phyloP scores from a whole-genome alignment of 176 grass and related monocot genomes.

The Canna indica region DNA sequence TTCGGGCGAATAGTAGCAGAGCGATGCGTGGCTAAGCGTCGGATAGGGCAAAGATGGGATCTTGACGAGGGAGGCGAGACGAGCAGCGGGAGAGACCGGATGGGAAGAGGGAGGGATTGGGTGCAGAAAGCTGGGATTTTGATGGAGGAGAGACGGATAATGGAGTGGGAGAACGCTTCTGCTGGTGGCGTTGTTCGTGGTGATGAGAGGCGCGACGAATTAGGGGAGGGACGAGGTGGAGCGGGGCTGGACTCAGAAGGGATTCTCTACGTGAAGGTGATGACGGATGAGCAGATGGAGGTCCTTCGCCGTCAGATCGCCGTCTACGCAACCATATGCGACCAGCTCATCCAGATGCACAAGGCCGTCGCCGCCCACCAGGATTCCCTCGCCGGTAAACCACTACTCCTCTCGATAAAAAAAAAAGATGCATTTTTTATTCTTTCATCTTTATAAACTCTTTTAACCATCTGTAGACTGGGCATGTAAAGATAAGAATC shows the following conservation, averaged over 20 bases:
- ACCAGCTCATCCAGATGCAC: slow-evolving; percentile 25
- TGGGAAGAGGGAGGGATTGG: neutral
- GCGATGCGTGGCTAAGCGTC: neutral
- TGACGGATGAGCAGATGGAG: slow-evolving; percentile 26
- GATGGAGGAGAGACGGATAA: neutral
- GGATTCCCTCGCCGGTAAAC: slow-evolving; percentile 8
- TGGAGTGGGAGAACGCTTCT: slow-evolving; percentile 4
- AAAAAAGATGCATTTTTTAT: neutral
- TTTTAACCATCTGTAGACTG: neutral
- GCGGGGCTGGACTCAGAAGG: neutral
- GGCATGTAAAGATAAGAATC: neutral
- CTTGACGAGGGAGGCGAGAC: neutral
- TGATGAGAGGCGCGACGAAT: neutral
- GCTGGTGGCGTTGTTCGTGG: neutral
- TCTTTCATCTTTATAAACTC: neutral
- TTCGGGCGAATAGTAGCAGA: neutral
- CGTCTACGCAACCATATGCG: slow-evolving; percentile 15
- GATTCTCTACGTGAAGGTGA: slow-evolving; percentile 19
- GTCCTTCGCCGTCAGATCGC: slow-evolving; percentile 20
- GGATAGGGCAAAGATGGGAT: neutral
- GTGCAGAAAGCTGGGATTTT: neutral
- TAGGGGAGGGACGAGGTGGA: neutral
- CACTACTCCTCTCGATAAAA: neutral
- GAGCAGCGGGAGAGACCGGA: neutral
- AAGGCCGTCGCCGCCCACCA: slow-evolving; percentile 2